Conservation (phyloP, 2,329 filamentous ascomycete species). For the Pestalotiopsis sp. region DNA sequence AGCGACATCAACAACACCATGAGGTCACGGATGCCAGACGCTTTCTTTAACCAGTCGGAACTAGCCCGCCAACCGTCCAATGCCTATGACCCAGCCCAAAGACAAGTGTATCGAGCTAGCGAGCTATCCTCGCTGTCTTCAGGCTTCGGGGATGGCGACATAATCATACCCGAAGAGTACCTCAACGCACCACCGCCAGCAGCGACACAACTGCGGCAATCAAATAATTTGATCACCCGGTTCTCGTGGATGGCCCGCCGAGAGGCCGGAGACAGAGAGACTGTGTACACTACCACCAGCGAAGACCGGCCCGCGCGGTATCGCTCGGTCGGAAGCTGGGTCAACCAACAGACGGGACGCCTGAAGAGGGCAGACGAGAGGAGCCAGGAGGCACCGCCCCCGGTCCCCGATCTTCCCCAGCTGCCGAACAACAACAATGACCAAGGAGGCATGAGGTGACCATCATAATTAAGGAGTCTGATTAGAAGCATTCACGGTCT, state of each 20-base stretch:
- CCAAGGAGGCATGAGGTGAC: background rate
- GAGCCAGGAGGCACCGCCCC: conserved; percentile 35
- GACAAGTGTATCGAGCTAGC: conserved; percentile 45
- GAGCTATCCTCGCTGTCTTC: conserved; percentile 65
- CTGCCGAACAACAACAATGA: conserved; percentile 16
- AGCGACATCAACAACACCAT: conserved; percentile 16
- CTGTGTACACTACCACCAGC: conserved; percentile 54
- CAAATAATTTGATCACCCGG: conserved; percentile 25
- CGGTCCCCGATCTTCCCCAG: conserved; percentile 42
- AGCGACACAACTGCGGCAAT: conserved; percentile 18
- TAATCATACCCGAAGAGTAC: conserved; percentile 45
- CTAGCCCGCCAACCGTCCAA: conserved; percentile 38
- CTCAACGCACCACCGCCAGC: conserved; percentile 14
- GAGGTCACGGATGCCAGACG: conserved; percentile 37
- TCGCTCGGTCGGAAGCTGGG: conserved; percentile 64
- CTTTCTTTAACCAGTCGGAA: conserved; percentile 42
- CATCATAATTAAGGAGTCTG: background rate
- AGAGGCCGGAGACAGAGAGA: conserved; percentile 43
- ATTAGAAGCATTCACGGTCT: background rate
- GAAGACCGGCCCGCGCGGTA: conserved; percentile 60
- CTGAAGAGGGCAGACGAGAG: conserved; percentile 50
- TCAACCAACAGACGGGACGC: conserved; percentile 63
- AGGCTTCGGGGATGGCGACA: conserved; percentile 65
- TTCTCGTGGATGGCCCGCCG: conserved; percentile 39
- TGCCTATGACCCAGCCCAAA: conserved; percentile 36